Percentiles rank a stretch among this genome's conserved stretches.
These are phyloP conservation scores for Colletotrichum liriopes DNA, from an alignment of 2,329 filamentous ascomycete species.

Conservation along the genomic window DNA sequence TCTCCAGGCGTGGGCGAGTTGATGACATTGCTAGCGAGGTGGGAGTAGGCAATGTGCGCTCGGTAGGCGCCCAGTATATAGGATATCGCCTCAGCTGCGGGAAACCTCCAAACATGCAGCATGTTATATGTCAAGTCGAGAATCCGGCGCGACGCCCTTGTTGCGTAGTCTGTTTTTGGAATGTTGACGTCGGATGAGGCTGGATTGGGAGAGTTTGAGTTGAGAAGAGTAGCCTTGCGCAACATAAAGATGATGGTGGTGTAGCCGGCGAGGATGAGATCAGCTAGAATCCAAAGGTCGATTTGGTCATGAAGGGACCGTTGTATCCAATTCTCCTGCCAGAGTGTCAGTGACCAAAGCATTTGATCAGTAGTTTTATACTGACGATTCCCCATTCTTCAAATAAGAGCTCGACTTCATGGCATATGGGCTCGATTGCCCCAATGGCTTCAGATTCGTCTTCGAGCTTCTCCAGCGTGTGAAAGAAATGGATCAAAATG, in stretches of 20 bases:
- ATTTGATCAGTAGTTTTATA: neutral
- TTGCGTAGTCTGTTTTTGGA: conserved; percentile 15
- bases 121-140: conserved; percentile 30
- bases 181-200: conserved; percentile 24
- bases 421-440: conserved; percentile 45
- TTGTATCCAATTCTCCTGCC: conserved; percentile 48
- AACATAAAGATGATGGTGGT: conserved; percentile 55
- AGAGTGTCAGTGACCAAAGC: neutral
- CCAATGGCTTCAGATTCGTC: conserved; percentile 17
- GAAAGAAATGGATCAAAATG: conserved; percentile 51
- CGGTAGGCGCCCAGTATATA: conserved; percentile 19
- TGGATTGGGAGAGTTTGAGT: conserved; percentile 18
- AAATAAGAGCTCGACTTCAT: conserved; percentile 48
- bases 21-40: neutral
- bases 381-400: conserved; percentile 50
- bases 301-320: conserved; percentile 44
- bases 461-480: conserved; percentile 1
- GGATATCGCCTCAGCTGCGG: conserved; percentile 1
- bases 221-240: conserved; percentile 46
- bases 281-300: conserved; percentile 48
- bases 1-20: neutral
- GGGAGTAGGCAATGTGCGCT: neutral
- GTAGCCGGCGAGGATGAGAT: conserved; percentile 49
- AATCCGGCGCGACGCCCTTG: conserved; percentile 21
- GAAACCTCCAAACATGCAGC: conserved; percentile 13